Evolutionary conservation across 2,329 filamentous ascomycete genomes (phyloP).

Genomic region (Trichoderma brevicompactum): DNA sequence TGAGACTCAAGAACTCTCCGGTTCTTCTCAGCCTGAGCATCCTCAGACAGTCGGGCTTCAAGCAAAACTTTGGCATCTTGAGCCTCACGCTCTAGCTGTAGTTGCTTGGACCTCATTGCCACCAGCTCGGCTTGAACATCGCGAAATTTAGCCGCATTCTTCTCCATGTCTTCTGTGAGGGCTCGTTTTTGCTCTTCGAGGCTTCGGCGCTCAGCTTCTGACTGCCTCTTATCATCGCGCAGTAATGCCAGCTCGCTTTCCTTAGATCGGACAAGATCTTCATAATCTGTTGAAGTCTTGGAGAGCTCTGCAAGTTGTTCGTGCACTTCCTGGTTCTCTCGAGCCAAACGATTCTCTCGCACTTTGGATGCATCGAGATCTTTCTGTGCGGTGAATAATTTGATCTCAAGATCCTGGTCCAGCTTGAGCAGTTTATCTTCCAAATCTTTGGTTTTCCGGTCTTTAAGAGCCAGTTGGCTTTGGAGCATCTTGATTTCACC

Average conservation of each 20-base stretch:
- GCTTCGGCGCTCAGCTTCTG: constrained; percentile 76
- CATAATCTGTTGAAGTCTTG: constrained; percentile 90
- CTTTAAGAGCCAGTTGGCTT: constrained; percentile 86
- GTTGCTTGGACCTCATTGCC: constrained; percentile 81
- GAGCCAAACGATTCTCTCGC: constrained; percentile 74
- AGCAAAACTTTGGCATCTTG: constrained; percentile 85
- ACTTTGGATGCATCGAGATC: constrained; percentile 75
- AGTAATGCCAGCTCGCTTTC: constrained; percentile 90
- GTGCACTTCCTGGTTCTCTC: constrained; percentile 82
- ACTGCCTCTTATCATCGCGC: constrained; percentile 80
- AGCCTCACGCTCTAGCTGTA: constrained; percentile 84
- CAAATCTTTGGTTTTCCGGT: constrained; percentile 85
- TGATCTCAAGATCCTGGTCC: constrained; percentile 87
- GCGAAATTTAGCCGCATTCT: constrained; percentile 73
- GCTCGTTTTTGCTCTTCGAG: constrained; percentile 79
- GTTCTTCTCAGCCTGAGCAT: constrained; percentile 81
- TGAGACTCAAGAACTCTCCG: constrained; percentile 84
- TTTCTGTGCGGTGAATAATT: constrained; percentile 76
- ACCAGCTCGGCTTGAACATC: constrained; percentile 88
- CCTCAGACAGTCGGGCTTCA: constrained; percentile 86
- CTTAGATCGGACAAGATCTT: constrained; percentile 89
- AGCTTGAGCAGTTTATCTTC: constrained; percentile 81
- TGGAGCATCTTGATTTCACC: constrained; percentile 90
- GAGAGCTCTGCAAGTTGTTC: constrained; percentile 86
- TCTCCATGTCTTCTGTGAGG: constrained; percentile 77